Evolutionary conservation across 1,284 basidiomycete species (phyloP), one percentile per base, ranked within the genome.

Genomic region (Irpex lacteus): DNA sequence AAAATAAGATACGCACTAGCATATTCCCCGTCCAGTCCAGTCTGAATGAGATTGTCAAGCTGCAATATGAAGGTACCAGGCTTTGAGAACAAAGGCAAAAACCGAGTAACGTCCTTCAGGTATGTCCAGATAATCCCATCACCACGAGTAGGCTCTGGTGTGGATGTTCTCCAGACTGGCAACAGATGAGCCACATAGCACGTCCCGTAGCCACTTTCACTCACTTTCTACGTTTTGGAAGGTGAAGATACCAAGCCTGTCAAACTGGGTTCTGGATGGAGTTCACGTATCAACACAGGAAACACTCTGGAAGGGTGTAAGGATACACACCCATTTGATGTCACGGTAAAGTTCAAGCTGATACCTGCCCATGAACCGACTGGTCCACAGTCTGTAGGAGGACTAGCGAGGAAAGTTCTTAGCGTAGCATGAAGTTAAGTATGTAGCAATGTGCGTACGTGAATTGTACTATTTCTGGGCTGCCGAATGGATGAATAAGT

Each of bases 71-170:
- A 87, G 0, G 82, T 82, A 11, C 90, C 90, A 0, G 84, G 75
- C 65, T 86, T 81, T 1, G 84, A 78, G 71, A 92, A 92, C 36
- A 92, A 80, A 2, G 89, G 89, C 4, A 81, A 84, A 67, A 88
- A 93, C 44, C 85, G 84, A 8, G 90, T 89, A 32, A 88, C 89
- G 68, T 92, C 91, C 71, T 92, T 93, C 69, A 85, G 74, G 69
- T 89, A 87, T 0, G 89, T 91, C 91, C 90, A 93, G 60, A 91
- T 86, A 66, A 92, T 91, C 3, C 91, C 91, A 59, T 85, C 81
- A 1, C 81, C 84, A 11, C 70, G 65, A 0, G 86, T 89, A 0
- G 91, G 91, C 71, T 93, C 91, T 0, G 91, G 88, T 13, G 91
- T 93, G 0, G 90, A 91, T 19, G 89, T 92, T 44, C 91, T 81